Conservation (phyloP, 768 basidiomycete species). For the Amyloporia xantha region DNA sequence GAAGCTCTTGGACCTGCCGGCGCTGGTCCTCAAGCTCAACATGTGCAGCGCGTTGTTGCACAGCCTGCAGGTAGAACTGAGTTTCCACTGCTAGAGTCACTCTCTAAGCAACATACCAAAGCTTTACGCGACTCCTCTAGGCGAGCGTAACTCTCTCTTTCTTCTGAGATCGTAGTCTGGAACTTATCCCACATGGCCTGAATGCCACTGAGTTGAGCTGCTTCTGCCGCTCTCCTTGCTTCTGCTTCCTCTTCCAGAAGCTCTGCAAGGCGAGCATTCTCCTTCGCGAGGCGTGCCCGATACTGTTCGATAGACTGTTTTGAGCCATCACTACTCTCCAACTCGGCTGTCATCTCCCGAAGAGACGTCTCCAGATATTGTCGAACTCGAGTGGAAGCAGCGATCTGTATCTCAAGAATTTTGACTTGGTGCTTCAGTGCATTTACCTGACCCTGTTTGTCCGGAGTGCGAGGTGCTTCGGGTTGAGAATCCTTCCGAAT, state of each 20-base stretch:
- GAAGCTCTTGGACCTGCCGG: conserved; percentile 54
- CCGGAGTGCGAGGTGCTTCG: conserved; percentile 33
- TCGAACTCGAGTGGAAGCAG: conserved; percentile 58
- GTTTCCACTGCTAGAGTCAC: not conserved
- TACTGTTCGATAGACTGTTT: conserved; percentile 55
- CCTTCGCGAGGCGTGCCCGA: conserved; percentile 46
- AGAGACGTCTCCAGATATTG: conserved; percentile 57
- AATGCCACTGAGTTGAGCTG: conserved; percentile 56
- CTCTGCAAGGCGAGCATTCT: conserved; percentile 49
- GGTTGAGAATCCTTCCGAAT: conserved; percentile 30
- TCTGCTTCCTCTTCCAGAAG: conserved; percentile 58
- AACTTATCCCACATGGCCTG: conserved; percentile 64
- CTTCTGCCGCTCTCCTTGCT: conserved; percentile 52
- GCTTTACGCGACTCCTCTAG: conserved; percentile 69
- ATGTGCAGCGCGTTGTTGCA: conserved; percentile 59
- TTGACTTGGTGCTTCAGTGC: conserved; percentile 59
- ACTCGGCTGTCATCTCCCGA: conserved; percentile 50
- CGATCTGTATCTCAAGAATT: conserved; percentile 61
- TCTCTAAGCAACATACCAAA: conserved; percentile 37
- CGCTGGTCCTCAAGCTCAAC: conserved; percentile 60
- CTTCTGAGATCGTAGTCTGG: conserved; percentile 49
- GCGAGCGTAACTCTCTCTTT: conserved; percentile 55
- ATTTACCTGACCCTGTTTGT: conserved; percentile 40
- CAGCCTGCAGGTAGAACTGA: conserved; percentile 35
- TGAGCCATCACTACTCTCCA: conserved; percentile 61